phyloP scores from a whole-genome alignment of 352 stramenopile genomes.

The Globisporangium canariense region DNA sequence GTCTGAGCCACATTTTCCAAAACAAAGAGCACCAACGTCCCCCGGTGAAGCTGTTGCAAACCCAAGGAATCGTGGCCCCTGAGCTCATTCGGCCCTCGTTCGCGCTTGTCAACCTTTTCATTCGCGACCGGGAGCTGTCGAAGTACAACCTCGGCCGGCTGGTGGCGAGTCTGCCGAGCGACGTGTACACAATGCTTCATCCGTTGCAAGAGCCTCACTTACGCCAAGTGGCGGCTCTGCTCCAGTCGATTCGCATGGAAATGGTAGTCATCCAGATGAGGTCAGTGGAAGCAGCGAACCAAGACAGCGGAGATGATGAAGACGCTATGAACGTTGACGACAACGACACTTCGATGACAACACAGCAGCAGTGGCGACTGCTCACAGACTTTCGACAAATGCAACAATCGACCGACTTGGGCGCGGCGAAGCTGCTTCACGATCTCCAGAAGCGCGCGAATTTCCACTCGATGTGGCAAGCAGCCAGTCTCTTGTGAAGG shows the following conservation, averaged over 20 bases:
- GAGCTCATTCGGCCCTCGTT: conserved; percentile 36
- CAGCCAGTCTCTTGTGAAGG: not conserved
- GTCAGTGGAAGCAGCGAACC: not conserved
- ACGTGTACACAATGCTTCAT: conserved; percentile 45
- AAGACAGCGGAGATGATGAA: not conserved
- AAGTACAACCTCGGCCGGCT: conserved; percentile 31
- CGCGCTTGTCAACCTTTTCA: conserved; percentile 24
- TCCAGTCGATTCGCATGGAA: conserved; percentile 33
- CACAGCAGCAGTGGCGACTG: conserved; percentile 20
- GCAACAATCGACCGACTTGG: conserved; percentile 21
- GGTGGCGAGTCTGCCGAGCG: conserved; percentile 25
- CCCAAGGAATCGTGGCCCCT: conserved; percentile 4
- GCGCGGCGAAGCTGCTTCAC: conserved; percentile 10
- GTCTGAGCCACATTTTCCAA: conserved; percentile 22
- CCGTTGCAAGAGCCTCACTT: conserved; percentile 32
- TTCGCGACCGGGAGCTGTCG: conserved; percentile 21
- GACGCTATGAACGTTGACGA: conserved; percentile 8
- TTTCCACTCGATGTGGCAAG: conserved; percentile 44
- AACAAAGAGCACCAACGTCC: not conserved
- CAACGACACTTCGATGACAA: not conserved
- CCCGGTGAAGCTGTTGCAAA: not conserved
- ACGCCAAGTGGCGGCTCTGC: conserved; percentile 19
- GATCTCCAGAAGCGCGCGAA: conserved; percentile 39
- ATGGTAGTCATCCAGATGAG: conserved; percentile 22
- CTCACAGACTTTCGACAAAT: conserved; percentile 31